Conservation (phyloP, 2,329 filamentous ascomycete species). For the Mollisia scopiformis region DNA sequence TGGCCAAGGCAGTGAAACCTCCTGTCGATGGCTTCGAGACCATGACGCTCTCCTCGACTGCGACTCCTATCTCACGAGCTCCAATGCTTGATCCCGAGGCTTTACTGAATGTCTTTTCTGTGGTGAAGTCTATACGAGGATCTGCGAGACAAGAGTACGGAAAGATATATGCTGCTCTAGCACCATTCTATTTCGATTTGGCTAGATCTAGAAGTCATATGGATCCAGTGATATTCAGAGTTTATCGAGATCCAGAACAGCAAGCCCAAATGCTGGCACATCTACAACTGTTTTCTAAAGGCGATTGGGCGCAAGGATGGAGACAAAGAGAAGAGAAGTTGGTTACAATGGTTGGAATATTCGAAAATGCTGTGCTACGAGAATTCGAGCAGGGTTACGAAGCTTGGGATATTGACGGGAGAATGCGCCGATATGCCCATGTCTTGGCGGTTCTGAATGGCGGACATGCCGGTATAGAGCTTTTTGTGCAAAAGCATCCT, state of each 20-base stretch:
- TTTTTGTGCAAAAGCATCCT: constrained; percentile 88
- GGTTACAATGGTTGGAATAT: constrained; percentile 74
- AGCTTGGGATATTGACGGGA: constrained; percentile 82
- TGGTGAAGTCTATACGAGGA: constrained; percentile 78
- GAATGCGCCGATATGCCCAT: constrained; percentile 87
- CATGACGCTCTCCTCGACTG: constrained; percentile 54
- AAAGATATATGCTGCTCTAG: constrained; percentile 84
- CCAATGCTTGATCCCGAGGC: constrained; percentile 62
- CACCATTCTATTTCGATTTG: constrained; percentile 87
- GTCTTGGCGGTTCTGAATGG: constrained; percentile 84
- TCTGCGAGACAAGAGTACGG: constrained; percentile 88
- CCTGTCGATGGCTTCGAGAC: constrained; percentile 79
- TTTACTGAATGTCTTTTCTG: constrained; percentile 70
- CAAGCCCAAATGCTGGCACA: constrained; percentile 90
- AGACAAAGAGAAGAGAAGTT: constrained; percentile 72
- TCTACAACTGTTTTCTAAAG: constrained; percentile 75
- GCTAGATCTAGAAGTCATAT: constrained; percentile 71
- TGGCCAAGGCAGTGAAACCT: constrained; percentile 30
- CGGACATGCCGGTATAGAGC: constrained; percentile 75
- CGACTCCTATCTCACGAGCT: constrained; percentile 41
- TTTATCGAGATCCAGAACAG: constrained; percentile 84
- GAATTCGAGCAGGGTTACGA: constrained; percentile 96
- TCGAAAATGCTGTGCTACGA: constrained; percentile 85
- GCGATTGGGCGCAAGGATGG: constrained; percentile 80
- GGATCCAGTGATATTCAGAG: constrained; percentile 83